phyloP scores from a whole-genome alignment of 768 basidiomycete species.

The Strobilomyces confusus region DNA sequence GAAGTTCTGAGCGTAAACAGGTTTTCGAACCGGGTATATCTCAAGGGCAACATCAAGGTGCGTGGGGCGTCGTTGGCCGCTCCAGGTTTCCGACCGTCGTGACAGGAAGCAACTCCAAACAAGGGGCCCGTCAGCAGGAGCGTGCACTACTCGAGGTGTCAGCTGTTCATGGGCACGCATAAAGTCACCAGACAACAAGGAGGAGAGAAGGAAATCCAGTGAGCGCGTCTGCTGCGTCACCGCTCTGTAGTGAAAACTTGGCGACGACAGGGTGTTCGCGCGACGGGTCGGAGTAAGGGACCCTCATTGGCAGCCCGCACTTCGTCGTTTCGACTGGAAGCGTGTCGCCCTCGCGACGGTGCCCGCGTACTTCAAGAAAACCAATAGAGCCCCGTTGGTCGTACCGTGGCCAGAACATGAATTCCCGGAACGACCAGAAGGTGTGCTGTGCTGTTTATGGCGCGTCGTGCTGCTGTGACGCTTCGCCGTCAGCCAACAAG shows the following conservation, averaged over 20 bases:
- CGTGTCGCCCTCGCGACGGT: constrained; percentile 65
- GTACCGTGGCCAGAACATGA: constrained; percentile 71
- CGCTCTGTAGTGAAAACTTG: neutral
- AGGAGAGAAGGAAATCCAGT: constrained; percentile 43
- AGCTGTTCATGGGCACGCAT: constrained; percentile 67
- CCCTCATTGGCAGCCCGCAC: constrained; percentile 54
- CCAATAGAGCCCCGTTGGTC: constrained; percentile 30
- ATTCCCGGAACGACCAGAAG: constrained; percentile 35
- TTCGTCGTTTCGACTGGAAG: constrained; percentile 64
- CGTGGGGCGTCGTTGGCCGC: constrained; percentile 13
- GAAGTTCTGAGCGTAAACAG: constrained; percentile 74
- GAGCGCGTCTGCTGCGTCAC: constrained; percentile 21
- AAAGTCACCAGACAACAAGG: constrained; percentile 32
- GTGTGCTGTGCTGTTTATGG: constrained; percentile 8
- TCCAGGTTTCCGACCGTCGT: constrained; percentile 3
- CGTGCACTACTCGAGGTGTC: constrained; percentile 77
- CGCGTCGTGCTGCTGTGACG: constrained; percentile 5
- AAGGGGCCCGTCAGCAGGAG: constrained; percentile 29
- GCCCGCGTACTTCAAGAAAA: constrained; percentile 48
- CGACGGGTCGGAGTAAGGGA: constrained; percentile 59
- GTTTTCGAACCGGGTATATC: constrained; percentile 62
- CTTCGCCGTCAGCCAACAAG: constrained; percentile 26
- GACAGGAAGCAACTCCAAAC: constrained; percentile 18
- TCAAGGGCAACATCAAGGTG: constrained; percentile 40
- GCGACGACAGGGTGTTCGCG: constrained; percentile 66